Percentiles rank a stretch among this genome's conserved stretches.
phyloP scores from a whole-genome alignment of 140 eudicot genomes.

The Ambrosia hybrid region DNA sequence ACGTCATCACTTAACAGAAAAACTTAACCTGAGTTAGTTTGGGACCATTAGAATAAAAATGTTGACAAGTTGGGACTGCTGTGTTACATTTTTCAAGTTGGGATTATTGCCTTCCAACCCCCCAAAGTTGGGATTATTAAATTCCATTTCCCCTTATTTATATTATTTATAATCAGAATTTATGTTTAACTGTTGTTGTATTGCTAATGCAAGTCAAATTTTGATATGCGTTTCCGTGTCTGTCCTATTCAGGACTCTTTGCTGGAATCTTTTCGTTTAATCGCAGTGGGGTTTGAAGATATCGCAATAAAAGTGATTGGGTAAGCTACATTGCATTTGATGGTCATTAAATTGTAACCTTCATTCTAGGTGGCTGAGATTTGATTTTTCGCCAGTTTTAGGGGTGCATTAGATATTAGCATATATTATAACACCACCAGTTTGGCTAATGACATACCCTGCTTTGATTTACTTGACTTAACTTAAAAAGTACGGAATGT shows the following conservation, averaged over 20 bases:
- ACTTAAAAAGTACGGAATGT: too few species aligned
- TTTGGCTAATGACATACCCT: too few species aligned
- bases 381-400: neutral
- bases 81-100: too few species aligned
- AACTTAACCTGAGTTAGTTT: too few species aligned
- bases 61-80: too few species aligned
- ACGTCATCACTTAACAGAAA: too few species aligned
- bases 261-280: conserved; percentile 76
- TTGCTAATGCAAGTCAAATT: neutral
- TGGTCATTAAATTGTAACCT: neutral
- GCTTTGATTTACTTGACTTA: too few species aligned
- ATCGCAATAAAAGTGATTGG: conserved; percentile 72
- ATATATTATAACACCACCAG: too few species aligned
- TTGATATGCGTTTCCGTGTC: neutral
- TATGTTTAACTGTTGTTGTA: neutral
- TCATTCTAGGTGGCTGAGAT: conserved; percentile 4
- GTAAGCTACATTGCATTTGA: conserved; percentile 44
- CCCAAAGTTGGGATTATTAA: too few species aligned
- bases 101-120: too few species aligned
- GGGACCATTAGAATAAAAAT: too few species aligned
- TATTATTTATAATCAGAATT: neutral
- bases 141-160: neutral
- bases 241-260: conserved; percentile 53
- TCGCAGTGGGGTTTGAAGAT: conserved; percentile 67
- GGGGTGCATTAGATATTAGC: too few species aligned